Evolutionary conservation across 495 filamentous ascomycete species (phyloP), one percentile per base, ranked within the genome.

Genomic region (Aspergillus baeticus): DNA sequence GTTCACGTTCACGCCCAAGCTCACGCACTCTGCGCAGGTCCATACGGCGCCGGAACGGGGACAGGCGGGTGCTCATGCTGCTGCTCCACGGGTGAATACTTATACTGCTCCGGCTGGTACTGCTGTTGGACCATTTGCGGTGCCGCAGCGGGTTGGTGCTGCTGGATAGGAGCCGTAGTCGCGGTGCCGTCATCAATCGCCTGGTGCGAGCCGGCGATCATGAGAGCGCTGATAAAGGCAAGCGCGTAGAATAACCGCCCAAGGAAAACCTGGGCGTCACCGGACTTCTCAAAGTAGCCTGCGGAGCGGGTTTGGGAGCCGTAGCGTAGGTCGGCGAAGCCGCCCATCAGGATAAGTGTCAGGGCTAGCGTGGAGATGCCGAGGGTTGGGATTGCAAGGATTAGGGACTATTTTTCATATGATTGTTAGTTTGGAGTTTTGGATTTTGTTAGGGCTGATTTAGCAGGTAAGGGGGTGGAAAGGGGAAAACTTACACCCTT

Each of bases 401-500:
- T 18, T n/a, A 42, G 17, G 10, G 26, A 1, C 45, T 57, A 20
- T 13, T 4, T 29, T n/a, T n/a, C n/a, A n/a, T n/a, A n/a, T n/a
- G n/a, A 22, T 29, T 2, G 3, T 22, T 29, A 22, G 10, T 48
- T 29, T 11, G 10, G n/a, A n/a, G n/a, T n/a, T 20, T 48, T 5
- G 6, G 6, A 10, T 35, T 3, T 15, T 35, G 31, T 10, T 0
- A 20, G 26, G 26, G 8, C 8, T 29, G 26, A 29, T 29, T 26
- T 22, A 14, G 31, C 11, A 26, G 23, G 33, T 17, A 11, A 15
- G 26, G 29, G 29, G 15, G 33, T 8, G 33, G 18, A 29, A 17
- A 64, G 15, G 33, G 3, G 33, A 20, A 29, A 17, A 64, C 58
- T 4, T 59, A 65, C 63, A 15, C 59, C 59, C 21, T 44, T 33